Evolutionary conservation across 2,329 filamentous ascomycete genomes (phyloP).

Genomic region (Trichoderma sp.): DNA sequence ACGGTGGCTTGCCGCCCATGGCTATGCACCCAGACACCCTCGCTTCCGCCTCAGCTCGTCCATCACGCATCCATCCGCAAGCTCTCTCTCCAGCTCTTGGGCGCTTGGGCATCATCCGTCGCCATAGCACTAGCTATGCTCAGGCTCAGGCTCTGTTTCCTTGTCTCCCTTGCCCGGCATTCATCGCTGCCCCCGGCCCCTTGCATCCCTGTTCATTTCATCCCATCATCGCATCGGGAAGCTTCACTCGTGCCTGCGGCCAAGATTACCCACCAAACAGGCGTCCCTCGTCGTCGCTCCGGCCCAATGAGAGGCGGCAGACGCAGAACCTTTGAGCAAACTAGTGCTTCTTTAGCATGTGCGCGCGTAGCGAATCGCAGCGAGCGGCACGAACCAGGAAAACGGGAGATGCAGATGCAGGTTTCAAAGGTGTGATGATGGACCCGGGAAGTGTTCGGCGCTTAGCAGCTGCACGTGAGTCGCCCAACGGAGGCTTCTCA

Average conservation of each 20-base stretch:
- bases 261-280: background rate
- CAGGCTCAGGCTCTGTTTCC: background rate
- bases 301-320: constrained; percentile 6
- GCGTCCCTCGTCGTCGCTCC: background rate
- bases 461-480: constrained; percentile 14
- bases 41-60: constrained; percentile 13
- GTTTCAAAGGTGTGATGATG: constrained; percentile 16
- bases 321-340: background rate
- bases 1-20: constrained; percentile 17
- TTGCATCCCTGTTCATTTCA: background rate
- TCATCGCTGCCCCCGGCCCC: background rate
- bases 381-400: background rate
- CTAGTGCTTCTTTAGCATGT: background rate
- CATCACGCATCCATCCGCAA: background rate
- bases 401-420: constrained; percentile 8
- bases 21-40: background rate
- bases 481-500: constrained; percentile 2
- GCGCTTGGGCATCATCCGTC: constrained; percentile 1
- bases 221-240: constrained; percentile 6
- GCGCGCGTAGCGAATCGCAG: constrained; percentile 13
- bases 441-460: constrained; percentile 8
- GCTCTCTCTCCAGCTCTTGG: background rate
- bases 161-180: background rate
- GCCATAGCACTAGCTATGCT: background rate
- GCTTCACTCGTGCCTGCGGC: background rate